These are phyloP conservation scores for Harrya chromipes DNA, from an alignment of 768 basidiomycete genomes.

Conservation along the genomic window DNA sequence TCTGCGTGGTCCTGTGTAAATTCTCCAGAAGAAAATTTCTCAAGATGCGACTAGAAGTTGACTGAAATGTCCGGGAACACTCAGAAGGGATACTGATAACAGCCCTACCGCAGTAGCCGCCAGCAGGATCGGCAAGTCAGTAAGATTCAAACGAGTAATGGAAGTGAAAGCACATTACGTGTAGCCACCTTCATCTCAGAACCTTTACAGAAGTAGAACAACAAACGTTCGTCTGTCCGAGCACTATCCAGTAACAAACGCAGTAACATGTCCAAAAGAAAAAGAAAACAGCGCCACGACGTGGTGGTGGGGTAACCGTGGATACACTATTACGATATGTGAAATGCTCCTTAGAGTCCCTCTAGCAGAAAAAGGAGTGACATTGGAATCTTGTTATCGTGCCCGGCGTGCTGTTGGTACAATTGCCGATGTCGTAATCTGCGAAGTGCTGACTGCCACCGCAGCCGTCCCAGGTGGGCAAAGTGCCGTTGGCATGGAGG, in stretches of 20 bases:
- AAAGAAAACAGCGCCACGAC: not conserved
- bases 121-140: slow-evolving; percentile 2
- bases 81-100: not conserved
- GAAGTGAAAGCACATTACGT: slow-evolving; percentile 9
- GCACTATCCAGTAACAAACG: not conserved
- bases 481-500: slow-evolving; percentile 43
- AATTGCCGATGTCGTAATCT: not conserved
- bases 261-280: slow-evolving; percentile 1
- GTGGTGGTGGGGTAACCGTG: not conserved
- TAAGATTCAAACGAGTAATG: not conserved
- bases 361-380: not conserved
- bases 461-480: slow-evolving; percentile 30
- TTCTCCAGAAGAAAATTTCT: too few species aligned
- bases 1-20: not conserved
- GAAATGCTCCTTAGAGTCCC: not conserved
- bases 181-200: not conserved
- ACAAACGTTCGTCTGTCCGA: not conserved
- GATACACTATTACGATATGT: not conserved
- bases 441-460: not conserved
- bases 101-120: not conserved
- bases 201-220: not conserved
- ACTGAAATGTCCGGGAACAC: too few species aligned
- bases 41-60: too few species aligned
- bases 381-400: not conserved
- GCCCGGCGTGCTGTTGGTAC: slow-evolving; percentile 7